Percentiles rank a stretch among this genome's conserved stretches.
Evolutionary conservation across 306 rosid genomes (phyloP).

Genomic region (Quercus aquifolioides): DNA sequence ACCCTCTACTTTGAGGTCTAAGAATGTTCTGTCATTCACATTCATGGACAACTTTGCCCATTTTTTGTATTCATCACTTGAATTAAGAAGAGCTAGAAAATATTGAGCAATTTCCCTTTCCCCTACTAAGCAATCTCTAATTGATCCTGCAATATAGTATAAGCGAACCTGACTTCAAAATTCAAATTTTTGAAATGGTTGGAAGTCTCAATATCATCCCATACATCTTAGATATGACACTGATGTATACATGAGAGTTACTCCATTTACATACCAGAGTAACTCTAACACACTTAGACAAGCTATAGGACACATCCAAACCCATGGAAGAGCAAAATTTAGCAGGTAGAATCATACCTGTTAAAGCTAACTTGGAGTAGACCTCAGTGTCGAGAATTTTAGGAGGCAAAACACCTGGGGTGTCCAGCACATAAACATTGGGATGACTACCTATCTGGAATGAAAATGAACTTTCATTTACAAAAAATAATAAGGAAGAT

Average conservation of each 20-base stretch:
- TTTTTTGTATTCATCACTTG: constrained; percentile 41
- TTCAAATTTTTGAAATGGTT: neutral
- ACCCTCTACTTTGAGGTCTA: constrained; percentile 7
- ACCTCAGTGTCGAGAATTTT: constrained; percentile 50
- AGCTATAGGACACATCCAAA: neutral
- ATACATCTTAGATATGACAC: neutral
- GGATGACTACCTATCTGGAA: constrained; percentile 94
- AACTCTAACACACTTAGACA: neutral
- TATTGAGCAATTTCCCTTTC: constrained; percentile 50
- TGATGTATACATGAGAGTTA: neutral
- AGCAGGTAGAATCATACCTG: constrained; percentile 47
- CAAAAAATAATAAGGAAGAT: constrained; percentile 2
- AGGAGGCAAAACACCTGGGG: constrained; percentile 78
- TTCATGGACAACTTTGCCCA: constrained; percentile 33
- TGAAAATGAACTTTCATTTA: constrained; percentile 13
- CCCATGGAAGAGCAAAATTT: constrained; percentile 15
- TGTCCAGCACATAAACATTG: constrained; percentile 78
- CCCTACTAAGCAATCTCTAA: constrained; percentile 43
- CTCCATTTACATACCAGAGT: neutral
- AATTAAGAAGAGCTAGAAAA: constrained; percentile 44
- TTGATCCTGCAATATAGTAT: constrained; percentile 51
- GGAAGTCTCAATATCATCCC: constrained; percentile 4
- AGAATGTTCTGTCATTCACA: constrained; percentile 1
- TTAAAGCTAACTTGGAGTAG: constrained; percentile 68
- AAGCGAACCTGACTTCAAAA: constrained; percentile 15